Evolutionary conservation across 306 rosid genomes (phyloP).

Genomic region (Neltuma alba): DNA sequence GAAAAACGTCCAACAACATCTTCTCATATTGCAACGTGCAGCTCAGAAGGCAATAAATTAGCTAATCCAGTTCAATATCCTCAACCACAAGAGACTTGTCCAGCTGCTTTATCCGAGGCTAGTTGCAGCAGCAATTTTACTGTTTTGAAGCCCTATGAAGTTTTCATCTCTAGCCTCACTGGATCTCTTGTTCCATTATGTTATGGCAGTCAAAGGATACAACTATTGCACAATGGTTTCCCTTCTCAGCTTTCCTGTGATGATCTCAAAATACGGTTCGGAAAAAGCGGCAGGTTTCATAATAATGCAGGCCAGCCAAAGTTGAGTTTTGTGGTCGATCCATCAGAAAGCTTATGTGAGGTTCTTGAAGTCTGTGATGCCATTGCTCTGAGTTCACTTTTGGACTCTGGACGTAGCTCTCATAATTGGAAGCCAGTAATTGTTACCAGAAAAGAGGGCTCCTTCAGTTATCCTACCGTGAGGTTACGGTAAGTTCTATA

Average conservation of each 20-base stretch:
- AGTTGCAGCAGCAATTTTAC: constrained; percentile 30
- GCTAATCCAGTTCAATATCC: too few relatives aligned
- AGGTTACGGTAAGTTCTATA: too few relatives aligned
- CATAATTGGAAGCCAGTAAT: constrained; percentile 82
- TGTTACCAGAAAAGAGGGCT: constrained; percentile 73
- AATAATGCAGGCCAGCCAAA: too few relatives aligned
- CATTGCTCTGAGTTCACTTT: constrained; percentile 54
- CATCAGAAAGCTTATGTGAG: constrained; percentile 63
- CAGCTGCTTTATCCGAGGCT: too few relatives aligned
- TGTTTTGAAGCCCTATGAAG: constrained; percentile 59
- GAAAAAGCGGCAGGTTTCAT: too few relatives aligned
- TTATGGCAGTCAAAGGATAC: too few relatives aligned
- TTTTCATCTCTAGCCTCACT: constrained; percentile 56
- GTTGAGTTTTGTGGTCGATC: too few relatives aligned
- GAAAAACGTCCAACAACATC: constrained; percentile 57
- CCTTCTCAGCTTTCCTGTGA: too few relatives aligned
- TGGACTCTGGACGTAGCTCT: constrained; percentile 65
- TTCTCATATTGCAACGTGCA: constrained; percentile 40
- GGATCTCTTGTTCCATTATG: constrained; percentile 55
- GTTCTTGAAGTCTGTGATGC: constrained; percentile 81
- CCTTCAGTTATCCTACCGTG: constrained; percentile 79
- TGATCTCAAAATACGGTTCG: too few relatives aligned
- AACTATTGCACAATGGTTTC: too few relatives aligned
- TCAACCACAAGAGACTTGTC: too few relatives aligned
- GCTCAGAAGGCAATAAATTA: too few relatives aligned